These are phyloP conservation scores for Lagenaria siceraria DNA, from an alignment of 306 rosid genomes.

Conservation along the genomic window DNA sequence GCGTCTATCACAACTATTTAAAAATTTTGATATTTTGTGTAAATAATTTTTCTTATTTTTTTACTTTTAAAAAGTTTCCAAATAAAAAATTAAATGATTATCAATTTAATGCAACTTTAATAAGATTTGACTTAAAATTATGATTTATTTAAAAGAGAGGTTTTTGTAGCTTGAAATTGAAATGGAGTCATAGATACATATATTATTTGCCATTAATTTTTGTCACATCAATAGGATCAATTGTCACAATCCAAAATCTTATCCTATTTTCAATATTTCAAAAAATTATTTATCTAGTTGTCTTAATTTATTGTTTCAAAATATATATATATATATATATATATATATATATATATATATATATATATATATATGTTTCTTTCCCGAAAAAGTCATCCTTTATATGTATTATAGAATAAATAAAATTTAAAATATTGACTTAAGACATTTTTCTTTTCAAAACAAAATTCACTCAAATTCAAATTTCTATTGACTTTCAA, in stretches of 20 bases:
- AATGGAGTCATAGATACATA: not conserved
- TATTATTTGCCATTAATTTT: not conserved
- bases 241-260: not conserved
- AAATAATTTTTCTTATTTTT: too few species aligned
- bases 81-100: too few species aligned
- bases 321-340: not conserved
- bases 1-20: too few species aligned
- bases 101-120: too few species aligned
- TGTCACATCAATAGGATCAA: not conserved
- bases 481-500: not conserved
- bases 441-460: not conserved
- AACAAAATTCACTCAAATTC: not conserved
- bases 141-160: too few species aligned
- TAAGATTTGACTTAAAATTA: too few species aligned
- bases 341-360: not conserved
- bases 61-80: too few species aligned
- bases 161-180: not conserved
- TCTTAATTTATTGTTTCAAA: not conserved
- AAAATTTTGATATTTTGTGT: too few species aligned
- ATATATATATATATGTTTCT: not conserved
- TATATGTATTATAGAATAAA: not conserved
- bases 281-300: not conserved
- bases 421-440: not conserved
- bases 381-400: not conserved
- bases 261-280: not conserved